Evolutionary conservation across 306 rosid species (phyloP).

Genomic region (Medicago truncatula): MtrunA17r5.0-ANR NC_053043.1:49335001-49335500

Average conservation of each 20-base stretch:
- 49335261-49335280: not conserved
- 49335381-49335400: slow-evolving; percentile 44
- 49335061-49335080: no score
- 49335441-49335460: slow-evolving; percentile 28
- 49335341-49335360: slow-evolving; percentile 44
- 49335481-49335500: slow-evolving; percentile 37
- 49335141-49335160: not conserved
- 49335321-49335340: not conserved
- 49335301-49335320: not conserved
- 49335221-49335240: slow-evolving; percentile 8
- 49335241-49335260: slow-evolving; percentile 6
- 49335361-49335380: slow-evolving; percentile 47
- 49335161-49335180: not conserved
- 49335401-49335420: slow-evolving; percentile 53
- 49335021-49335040: no score
- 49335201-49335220: not conserved
- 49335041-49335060: no score
- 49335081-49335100: no score
- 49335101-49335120: no score
- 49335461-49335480: slow-evolving; percentile 9
- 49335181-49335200: no score
- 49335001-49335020: not conserved
- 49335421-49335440: slow-evolving; percentile 41
- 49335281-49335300: not conserved
- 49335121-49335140: not conserved